A percentile compares a stretch with the other conserved stretches of the same genome.
Conservation (phyloP, 2,329 filamentous ascomycete species). For the Cytospora chrysosperma region DNA sequence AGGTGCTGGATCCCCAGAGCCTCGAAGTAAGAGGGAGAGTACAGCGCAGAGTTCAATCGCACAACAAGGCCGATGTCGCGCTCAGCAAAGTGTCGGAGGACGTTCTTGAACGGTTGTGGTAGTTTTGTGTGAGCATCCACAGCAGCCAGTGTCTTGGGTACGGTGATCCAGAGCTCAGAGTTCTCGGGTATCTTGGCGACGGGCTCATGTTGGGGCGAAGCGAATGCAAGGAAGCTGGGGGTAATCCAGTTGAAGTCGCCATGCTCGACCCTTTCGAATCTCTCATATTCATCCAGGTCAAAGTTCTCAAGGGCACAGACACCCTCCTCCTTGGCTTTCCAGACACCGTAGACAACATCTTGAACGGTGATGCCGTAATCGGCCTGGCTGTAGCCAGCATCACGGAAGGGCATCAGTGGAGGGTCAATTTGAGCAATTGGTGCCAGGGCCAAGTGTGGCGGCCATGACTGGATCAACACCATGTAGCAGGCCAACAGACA, state of each 20-base stretch:
- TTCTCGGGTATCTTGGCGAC: conserved; percentile 69
- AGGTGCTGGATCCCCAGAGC: conserved; percentile 91
- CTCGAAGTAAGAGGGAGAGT: conserved; percentile 96
- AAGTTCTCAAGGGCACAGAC: conserved; percentile 92
- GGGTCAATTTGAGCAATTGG: conserved; percentile 96
- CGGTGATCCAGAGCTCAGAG: conserved; percentile 69
- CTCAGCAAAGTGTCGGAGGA: conserved; percentile 83
- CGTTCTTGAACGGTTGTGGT: conserved; percentile 90
- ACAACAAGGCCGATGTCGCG: conserved; percentile 92
- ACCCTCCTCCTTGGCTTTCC: conserved; percentile 96
- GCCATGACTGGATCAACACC: conserved; percentile 97
- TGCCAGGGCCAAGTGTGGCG: conserved; percentile 89
- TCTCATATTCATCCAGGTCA: conserved; percentile 95
- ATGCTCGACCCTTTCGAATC: conserved; percentile 92
- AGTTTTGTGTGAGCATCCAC: conserved; percentile 70
- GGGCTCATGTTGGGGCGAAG: conserved; percentile 84
- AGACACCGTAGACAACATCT: conserved; percentile 96
- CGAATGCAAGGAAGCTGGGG: conserved; percentile 91
- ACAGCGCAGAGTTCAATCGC: conserved; percentile 90
- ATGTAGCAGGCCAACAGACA: conserved; percentile 97
- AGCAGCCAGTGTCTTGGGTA: conserved; percentile 75
- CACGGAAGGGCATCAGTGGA: conserved; percentile 96
- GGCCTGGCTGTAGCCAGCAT: conserved; percentile 96
- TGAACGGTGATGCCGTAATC: conserved; percentile 95
- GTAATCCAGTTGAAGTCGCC: conserved; percentile 99